Evolutionary conservation across 2,329 filamentous ascomycete species (phyloP).

Genomic region (Aspergillus intermedius): DNA sequence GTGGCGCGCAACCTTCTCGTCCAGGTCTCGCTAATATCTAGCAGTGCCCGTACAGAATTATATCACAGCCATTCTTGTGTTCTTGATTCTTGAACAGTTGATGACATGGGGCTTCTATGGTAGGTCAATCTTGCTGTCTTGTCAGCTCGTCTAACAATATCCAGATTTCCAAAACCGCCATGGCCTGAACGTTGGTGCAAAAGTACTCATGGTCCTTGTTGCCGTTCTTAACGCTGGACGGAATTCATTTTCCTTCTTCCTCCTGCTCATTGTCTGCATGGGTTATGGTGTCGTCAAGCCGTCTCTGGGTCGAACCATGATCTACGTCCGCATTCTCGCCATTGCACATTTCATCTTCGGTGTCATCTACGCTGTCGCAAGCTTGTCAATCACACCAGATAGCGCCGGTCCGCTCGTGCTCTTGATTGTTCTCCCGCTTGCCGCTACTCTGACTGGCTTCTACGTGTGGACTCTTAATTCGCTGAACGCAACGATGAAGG

Average conservation of each 20-base stretch:
- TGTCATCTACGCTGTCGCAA: constrained; percentile 85
- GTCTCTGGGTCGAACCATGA: constrained; percentile 86
- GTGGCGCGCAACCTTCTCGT: constrained; percentile 17
- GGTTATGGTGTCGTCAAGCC: constrained; percentile 97
- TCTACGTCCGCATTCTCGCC: constrained; percentile 83
- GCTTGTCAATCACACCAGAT: constrained; percentile 81
- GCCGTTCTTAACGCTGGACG: constrained; percentile 85
- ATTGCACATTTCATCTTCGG: constrained; percentile 93
- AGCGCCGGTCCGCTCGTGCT: constrained; percentile 83
- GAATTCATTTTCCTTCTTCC: constrained; percentile 97
- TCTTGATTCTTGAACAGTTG: constrained; percentile 90
- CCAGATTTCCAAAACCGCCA: constrained; percentile 86
- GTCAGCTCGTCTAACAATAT: constrained; percentile 27
- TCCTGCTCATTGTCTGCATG: constrained; percentile 97
- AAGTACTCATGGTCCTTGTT: constrained; percentile 83
- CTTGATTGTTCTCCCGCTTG: constrained; percentile 85
- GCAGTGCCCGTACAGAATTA: constrained; percentile 94
- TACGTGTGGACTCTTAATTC: constrained; percentile 99
- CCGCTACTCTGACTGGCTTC: constrained; percentile 87
- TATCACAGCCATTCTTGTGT: constrained; percentile 92
- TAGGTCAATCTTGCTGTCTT: constrained; percentile 33
- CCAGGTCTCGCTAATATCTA: constrained; percentile 25
- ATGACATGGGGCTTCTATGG: constrained; percentile 98
- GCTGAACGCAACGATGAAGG: constrained; percentile 89
- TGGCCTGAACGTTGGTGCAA: constrained; percentile 74